Percentiles rank a stretch among this genome's conserved stretches.
phyloP scores from a whole-genome alignment of 768 basidiomycete genomes.

The Russula sp. region DNA sequence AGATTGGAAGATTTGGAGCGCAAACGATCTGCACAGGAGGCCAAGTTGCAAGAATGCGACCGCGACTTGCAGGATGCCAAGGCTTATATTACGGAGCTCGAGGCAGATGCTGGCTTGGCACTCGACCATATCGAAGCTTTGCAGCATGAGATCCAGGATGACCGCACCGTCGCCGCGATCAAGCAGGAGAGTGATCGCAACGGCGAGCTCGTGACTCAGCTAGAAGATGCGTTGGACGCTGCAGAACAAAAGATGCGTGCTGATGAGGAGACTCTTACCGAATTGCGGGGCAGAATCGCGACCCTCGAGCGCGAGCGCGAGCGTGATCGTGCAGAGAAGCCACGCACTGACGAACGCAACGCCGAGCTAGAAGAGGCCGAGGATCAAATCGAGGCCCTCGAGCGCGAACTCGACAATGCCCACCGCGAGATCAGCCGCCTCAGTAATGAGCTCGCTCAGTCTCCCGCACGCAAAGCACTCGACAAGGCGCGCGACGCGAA shows the following conservation, averaged over 20 bases:
- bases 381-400: constrained; percentile 59
- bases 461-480: constrained; percentile 72
- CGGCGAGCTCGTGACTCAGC: constrained; percentile 56
- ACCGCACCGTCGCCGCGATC: constrained; percentile 34
- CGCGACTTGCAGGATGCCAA: constrained; percentile 43
- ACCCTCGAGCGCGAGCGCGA: constrained; percentile 60
- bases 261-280: constrained; percentile 54
- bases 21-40: constrained; percentile 27
- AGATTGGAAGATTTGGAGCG: constrained; percentile 32
- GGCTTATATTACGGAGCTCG: constrained; percentile 55
- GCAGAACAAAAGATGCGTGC: constrained; percentile 66
- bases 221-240: constrained; percentile 74
- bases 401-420: constrained; percentile 74
- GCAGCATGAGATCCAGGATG: constrained; percentile 53
- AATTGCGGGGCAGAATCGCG: constrained; percentile 50
- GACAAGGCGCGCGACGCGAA: constrained; percentile 72
- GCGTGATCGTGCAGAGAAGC: constrained; percentile 33
- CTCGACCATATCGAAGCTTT: constrained; percentile 53
- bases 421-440: constrained; percentile 72
- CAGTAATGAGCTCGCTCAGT: constrained; percentile 62
- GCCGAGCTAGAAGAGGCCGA: constrained; percentile 40
- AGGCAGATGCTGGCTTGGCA: constrained; percentile 55
- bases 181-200: constrained; percentile 49
- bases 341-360: constrained; percentile 33
- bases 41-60: constrained; percentile 31